A percentile compares a stretch with the other conserved stretches of the same genome.
phyloP scores from a whole-genome alignment of 768 basidiomycete species.

The Mycena amicta region DNA sequence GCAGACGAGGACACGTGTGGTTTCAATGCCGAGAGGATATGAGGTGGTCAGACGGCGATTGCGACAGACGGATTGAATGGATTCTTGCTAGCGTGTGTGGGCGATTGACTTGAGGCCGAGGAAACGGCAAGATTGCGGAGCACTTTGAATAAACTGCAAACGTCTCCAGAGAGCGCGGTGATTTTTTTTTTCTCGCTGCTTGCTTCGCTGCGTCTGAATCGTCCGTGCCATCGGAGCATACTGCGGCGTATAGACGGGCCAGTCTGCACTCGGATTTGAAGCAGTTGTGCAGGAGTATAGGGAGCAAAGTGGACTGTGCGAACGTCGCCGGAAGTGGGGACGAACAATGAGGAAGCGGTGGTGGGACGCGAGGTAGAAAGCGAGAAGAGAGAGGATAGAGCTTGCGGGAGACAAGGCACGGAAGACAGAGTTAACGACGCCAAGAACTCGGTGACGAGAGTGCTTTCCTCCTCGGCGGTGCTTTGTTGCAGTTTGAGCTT shows the following conservation, averaged over 20 bases:
- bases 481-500: no score
- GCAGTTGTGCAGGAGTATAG: constrained; percentile 73
- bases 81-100: constrained; percentile 30
- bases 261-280: constrained; percentile 67
- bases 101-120: constrained; percentile 21
- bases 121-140: constrained; percentile 68
- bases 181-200: constrained; percentile 65
- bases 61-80: constrained; percentile 39
- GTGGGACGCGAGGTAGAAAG: constrained; percentile 58
- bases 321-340: constrained; percentile 43
- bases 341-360: constrained; percentile 44
- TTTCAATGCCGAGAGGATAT: constrained; percentile 76
- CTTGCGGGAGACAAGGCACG: constrained; percentile 46
- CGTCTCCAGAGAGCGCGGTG: constrained; percentile 81
- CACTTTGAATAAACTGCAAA: constrained; percentile 78
- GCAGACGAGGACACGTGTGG: constrained; percentile 71
- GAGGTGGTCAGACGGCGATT: constrained; percentile 57
- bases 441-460: constrained; percentile 60
- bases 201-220: constrained; percentile 8
- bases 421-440: constrained; percentile 65
- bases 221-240: constrained; percentile 33
- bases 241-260: constrained; percentile 45
- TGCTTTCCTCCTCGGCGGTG: constrained; percentile 62
- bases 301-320: constrained; percentile 80
- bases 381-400: constrained; percentile 65